Conservation (phyloP, 2,329 filamentous ascomycete genomes). For the Biscogniauxia mediterranea region DNA sequence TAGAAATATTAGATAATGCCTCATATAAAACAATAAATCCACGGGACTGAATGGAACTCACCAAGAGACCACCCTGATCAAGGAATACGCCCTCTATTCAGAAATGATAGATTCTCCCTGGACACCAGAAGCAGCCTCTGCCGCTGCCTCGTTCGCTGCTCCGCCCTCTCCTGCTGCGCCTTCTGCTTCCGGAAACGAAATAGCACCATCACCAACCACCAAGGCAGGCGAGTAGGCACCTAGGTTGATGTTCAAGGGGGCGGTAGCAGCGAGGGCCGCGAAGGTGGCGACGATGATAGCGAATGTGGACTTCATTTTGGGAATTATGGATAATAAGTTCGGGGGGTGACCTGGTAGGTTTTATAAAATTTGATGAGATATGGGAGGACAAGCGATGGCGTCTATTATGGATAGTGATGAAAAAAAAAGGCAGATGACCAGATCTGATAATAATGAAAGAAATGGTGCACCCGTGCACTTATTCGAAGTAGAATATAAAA, state of each 20-base stretch:
- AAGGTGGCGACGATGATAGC: conserved; percentile 31
- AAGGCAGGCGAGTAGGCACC: conserved; percentile 36
- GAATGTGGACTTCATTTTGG: conserved; percentile 27
- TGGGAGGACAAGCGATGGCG: background rate
- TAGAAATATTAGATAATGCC: background rate
- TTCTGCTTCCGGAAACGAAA: conserved; percentile 37
- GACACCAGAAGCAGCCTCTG: conserved; percentile 5
- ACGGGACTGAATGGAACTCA: background rate
- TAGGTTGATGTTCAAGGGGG: conserved; percentile 36
- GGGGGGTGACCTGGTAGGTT: background rate
- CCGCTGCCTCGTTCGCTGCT: conserved; percentile 18
- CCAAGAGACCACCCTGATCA: background rate
- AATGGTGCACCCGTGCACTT: conserved; percentile 28
- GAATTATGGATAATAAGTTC: background rate
- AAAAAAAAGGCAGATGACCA: conserved; percentile 17
- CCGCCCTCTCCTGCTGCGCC: conserved; percentile 13
- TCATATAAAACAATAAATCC: background rate
- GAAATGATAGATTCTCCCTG: background rate
- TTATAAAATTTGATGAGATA: background rate
- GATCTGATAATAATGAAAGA: conserved; percentile 10
- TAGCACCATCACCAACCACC: conserved; percentile 44
- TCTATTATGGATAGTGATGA: conserved; percentile 1
- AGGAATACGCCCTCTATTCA: background rate
- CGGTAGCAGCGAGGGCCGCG: conserved; percentile 28
- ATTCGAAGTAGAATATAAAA: conserved; percentile 1